Percentiles rank a stretch among this genome's conserved stretches.
Conservation (phyloP, 257 asterid genomes). For the Nicotiana benthamiana region DNA sequence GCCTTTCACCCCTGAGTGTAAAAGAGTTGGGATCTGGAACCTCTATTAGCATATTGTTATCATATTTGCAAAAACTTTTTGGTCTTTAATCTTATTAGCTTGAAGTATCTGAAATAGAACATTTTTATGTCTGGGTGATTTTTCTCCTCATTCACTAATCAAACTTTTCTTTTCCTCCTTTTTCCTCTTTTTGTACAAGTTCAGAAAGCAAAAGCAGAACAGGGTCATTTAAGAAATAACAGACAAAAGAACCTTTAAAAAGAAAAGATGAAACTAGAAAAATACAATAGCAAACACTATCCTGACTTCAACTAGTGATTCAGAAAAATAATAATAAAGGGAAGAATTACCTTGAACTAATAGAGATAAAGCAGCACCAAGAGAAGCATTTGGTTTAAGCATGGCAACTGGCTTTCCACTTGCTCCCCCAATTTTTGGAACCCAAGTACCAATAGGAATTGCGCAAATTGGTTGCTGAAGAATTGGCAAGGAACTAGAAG, state of each 20-base stretch:
- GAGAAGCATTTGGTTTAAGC: constrained; percentile 57
- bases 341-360: constrained; percentile 50
- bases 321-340: neutral
- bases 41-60: neutral
- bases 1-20: neutral
- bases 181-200: neutral
- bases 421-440: constrained; percentile 64
- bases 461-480: constrained; percentile 66
- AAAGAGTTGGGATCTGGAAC: neutral
- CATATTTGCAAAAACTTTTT: neutral
- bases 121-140: neutral
- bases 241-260: neutral
- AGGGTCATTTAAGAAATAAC: neutral
- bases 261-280: neutral
- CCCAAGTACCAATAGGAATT: constrained; percentile 72
- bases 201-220: neutral
- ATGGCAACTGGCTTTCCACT: constrained; percentile 52
- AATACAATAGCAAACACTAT: neutral
- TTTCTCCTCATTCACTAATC: neutral
- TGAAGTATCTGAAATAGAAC: neutral
- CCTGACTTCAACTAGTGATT: neutral
- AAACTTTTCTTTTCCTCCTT: neutral
- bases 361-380: constrained; percentile 55
- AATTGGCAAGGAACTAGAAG: constrained; percentile 67
- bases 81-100: neutral